Evolutionary conservation across 805 yeast genomes (phyloP), one percentile per base, ranked within the genome.

Genomic region (Barnettozyma sp.): DNA sequence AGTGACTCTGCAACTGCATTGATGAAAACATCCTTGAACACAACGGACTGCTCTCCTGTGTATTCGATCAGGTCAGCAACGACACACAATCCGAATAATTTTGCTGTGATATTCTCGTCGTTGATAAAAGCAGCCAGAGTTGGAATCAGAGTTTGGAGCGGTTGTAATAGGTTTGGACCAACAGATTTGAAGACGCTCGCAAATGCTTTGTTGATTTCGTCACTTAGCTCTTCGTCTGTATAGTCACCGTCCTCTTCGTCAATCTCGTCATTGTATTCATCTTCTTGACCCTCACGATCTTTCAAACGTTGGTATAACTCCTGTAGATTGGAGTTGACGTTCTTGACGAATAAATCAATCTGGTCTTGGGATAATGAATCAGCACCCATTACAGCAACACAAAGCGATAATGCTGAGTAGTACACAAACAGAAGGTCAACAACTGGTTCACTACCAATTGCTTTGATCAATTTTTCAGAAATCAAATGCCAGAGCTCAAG

Each of bases 191-290:
- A 82, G 13, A 86, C 66, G 1, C 81, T 68, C 7, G 81, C 69
- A 25, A 92, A 58, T 1, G 82, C 78, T 54, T 81, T 82, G 55
- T 82, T 83, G 44, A 87, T 76, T 54, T 90, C 95, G 49, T 86
- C 94, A 34, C 87, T 62, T 30, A 92, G 64, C 53, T 88, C 96
- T 54, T 87, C 97, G 56, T 92, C 97, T 1, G 92, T 79, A 48
- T 69, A 75, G 49, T 82, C 94, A 40, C 78, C 86, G 21, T 74
- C 79, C 38, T 88, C 97, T 38, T 80, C 87, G 40, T 82, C 94
- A 6, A 78, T 66, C 30, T 85, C 96, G 60, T 86, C 96, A 40
- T 82, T 81, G 56, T 80, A 87, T 49, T 84, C 95, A 54, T 85
- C 95, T 44, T 82, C 92, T 28, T 71, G 80, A 41, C 66, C 68